phyloP scores from a whole-genome alignment of 176 grass and related monocot genomes.

The Ensete glaucum region DNA sequence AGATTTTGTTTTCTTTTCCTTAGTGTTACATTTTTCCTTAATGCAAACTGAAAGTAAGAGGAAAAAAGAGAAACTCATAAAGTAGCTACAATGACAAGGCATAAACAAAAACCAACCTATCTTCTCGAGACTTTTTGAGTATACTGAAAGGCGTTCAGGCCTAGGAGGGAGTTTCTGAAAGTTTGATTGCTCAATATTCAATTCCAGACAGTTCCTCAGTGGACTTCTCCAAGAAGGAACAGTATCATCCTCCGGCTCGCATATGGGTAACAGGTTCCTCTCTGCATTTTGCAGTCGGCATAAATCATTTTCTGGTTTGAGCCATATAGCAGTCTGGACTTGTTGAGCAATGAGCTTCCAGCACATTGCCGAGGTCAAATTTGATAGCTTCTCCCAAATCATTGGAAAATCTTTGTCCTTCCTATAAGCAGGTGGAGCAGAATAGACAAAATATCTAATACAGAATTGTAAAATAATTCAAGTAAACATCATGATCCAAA shows the following conservation, averaged over 20 bases:
- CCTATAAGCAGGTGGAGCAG: conserved; percentile 93
- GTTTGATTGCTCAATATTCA: conserved; percentile 35
- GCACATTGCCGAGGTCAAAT: conserved; percentile 83
- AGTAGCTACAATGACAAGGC: neutral
- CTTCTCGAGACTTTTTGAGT: conserved; percentile 79
- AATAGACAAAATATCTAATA: conserved; percentile 88
- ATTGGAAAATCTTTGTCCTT: conserved; percentile 82
- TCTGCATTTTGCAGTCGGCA: conserved; percentile 61
- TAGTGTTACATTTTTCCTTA: neutral
- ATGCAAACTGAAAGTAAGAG: too few relatives aligned
- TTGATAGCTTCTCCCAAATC: conserved; percentile 81
- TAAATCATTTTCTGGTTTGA: conserved; percentile 63
- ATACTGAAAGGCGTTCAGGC: conserved; percentile 59
- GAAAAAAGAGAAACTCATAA: neutral
- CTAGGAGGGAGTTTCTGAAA: conserved; percentile 56
- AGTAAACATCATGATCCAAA: neutral
- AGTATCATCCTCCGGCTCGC: conserved; percentile 38
- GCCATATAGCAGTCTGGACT: conserved; percentile 95
- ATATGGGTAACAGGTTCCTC: conserved; percentile 54
- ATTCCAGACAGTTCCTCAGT: conserved; percentile 68
- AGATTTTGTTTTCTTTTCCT: neutral
- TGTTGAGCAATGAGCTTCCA: conserved; percentile 83
- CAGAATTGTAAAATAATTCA: neutral
- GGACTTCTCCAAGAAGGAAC: conserved; percentile 61
- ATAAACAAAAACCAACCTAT: conserved; percentile 49